A percentile compares a stretch with the other conserved stretches of the same genome.
Conservation (phyloP, 2,329 filamentous ascomycete genomes). For the Penicillium sp. region DNA sequence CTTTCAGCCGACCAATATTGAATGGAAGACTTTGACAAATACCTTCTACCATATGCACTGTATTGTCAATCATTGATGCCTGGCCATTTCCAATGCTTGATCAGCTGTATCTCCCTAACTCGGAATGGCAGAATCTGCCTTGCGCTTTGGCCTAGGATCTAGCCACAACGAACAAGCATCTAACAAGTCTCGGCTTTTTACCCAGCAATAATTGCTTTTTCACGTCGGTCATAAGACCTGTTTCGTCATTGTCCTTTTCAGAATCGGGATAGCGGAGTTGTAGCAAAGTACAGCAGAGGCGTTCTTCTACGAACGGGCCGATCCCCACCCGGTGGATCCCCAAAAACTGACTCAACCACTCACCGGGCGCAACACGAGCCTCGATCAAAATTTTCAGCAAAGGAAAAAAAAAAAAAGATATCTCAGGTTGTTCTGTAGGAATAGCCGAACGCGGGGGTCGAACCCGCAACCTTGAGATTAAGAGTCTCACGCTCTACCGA, state of each 20-base stretch:
- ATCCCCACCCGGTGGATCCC: slow-evolving; percentile 10
- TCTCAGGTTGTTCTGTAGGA: slow-evolving; percentile 20
- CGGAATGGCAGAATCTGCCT: slow-evolving; percentile 18
- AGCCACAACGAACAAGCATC: slow-evolving; percentile 7
- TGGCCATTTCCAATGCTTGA: slow-evolving; percentile 4
- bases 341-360: slow-evolving; percentile 8
- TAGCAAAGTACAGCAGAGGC: neutral
- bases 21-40: neutral
- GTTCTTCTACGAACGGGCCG: slow-evolving; percentile 11
- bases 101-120: slow-evolving; percentile 9
- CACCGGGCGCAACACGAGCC: neutral
- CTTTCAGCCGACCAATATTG: neutral
- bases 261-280: neutral
- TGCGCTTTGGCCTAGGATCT: slow-evolving; percentile 16
- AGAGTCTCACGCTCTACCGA: slow-evolving; percentile 53
- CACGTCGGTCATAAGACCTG: neutral
- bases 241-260: neutral
- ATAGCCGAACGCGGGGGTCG: slow-evolving; percentile 43
- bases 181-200: neutral
- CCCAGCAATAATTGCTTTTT: neutral
- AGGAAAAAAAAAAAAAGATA: slow-evolving; percentile 19
- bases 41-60: neutral
- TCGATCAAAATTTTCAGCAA: slow-evolving; percentile 2
- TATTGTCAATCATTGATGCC: slow-evolving; percentile 3
- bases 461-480: slow-evolving; percentile 46